Percentiles rank a stretch among this genome's conserved stretches.
Conservation (phyloP, 148 eudicot genomes). For the Cornus suecica region DNA sequence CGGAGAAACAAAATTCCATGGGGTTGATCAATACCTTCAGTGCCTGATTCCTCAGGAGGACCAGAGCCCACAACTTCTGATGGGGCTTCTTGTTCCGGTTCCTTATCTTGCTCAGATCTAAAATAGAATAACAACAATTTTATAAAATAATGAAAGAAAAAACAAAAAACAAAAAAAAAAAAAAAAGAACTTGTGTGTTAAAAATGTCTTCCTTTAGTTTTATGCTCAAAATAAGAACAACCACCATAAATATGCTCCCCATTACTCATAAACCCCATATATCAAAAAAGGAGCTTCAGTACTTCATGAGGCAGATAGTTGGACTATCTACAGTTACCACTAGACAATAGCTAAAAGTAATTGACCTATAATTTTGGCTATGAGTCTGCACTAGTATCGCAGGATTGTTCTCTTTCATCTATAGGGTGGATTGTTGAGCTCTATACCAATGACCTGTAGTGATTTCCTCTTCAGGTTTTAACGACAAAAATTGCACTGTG, state of each 20-base stretch:
- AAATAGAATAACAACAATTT: neutral
- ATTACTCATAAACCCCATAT: no score
- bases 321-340: no score
- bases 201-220: neutral
- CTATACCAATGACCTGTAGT: no score
- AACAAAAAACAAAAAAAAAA: conserved; percentile 7
- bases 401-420: no score
- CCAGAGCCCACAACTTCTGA: conserved; percentile 63
- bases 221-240: neutral
- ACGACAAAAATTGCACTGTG: no score
- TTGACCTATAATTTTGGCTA: no score
- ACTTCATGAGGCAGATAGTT: no score
- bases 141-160: neutral
- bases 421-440: no score
- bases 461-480: no score
- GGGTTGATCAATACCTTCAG: conserved; percentile 52
- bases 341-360: no score
- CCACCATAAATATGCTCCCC: neutral
- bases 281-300: no score
- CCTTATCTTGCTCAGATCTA: conserved; percentile 98
- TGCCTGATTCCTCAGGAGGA: conserved; percentile 68
- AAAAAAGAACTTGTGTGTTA: neutral
- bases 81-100: conserved; percentile 82
- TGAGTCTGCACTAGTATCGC: no score
- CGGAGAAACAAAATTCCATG: neutral